Base-by-base conservation (phyloP, 108 stramenopile species). In the Fragilaria crotonensis region DNA sequence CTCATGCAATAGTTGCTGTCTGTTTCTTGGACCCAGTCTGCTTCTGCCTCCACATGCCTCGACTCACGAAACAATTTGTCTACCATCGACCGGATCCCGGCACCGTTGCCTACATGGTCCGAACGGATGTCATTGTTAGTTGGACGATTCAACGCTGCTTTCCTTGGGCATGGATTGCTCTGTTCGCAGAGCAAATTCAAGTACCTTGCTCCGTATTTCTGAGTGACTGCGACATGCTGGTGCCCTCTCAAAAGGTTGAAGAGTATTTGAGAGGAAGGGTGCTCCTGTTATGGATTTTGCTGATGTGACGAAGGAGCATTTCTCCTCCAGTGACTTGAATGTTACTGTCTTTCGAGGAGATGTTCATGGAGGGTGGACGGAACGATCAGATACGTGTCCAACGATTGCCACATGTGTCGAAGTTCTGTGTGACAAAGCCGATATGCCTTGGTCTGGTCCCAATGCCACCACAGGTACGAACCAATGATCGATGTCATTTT, bases 21-120 rank as follows among this genome's bases (percentile, higher is more conserved):
- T 59, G 82, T 33, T 93, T 89, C 63, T 56, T 90, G 26, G 92
- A 93, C 60, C 92, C 92, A 4, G 82, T 93, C 41, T 89, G 88
- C 64, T 93, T 90, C 65, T 89, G 87, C 48, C 61, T 93, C 21
- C 83, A 93, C 55, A 56, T 51, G n/a, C 78, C 85, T 20, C 68
- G 80, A 25, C 54, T 88, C 52, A 89, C 86, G 18, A 76, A 81
- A 51, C 68, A 78, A 26, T 93, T 93, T 64, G 88, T 93, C 1
- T 93, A 93, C 59, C 76, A 66, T 48, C 62, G 79, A 33, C 66
- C 88, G 32, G 88, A 93, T 60, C 88, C 85, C 0, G 88, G 88
- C 17, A 81, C 79, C 0, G 75, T 84, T 22, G 58, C 63, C 52
- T 85, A 82, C 52, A 78, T 90, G 72, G 63, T 87, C 26, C 80